These are phyloP conservation scores for Cladobotryum protrusum DNA, from an alignment of 2,329 filamentous ascomycete genomes.

Conservation along the genomic window DNA sequence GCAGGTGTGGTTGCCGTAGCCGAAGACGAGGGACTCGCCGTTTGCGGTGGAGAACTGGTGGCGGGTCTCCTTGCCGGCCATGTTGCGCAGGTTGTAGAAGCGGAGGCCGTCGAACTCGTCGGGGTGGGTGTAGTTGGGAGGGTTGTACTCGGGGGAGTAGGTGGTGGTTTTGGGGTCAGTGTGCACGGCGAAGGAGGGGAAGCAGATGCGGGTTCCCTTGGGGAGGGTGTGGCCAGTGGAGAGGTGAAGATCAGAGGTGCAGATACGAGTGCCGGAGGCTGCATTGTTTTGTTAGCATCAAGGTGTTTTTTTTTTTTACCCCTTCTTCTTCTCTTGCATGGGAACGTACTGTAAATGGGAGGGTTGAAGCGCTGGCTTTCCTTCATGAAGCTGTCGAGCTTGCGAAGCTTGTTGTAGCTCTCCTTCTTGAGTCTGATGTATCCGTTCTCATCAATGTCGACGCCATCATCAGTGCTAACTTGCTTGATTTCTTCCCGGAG, in stretches of 20 bases:
- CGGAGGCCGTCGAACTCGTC: constrained; percentile 36
- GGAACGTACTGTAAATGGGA: constrained; percentile 15
- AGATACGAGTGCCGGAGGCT: no score
- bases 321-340: background rate
- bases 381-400: constrained; percentile 19
- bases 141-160: constrained; percentile 27
- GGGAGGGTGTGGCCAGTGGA: constrained; percentile 30
- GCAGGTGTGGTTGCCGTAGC: constrained; percentile 33
- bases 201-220: constrained; percentile 25
- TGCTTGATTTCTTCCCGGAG: constrained; percentile 1
- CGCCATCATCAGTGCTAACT: background rate
- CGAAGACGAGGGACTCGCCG: constrained; percentile 33
- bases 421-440: background rate
- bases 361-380: constrained; percentile 18
- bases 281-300: no score
- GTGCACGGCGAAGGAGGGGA: no score
- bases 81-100: constrained; percentile 33
- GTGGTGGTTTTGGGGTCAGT: no score
- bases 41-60: constrained; percentile 29
- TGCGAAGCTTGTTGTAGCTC: constrained; percentile 1
- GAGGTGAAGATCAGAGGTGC: constrained; percentile 19
- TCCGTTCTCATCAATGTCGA: background rate
- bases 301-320: no score
- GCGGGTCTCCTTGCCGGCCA: constrained; percentile 22
- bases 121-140: constrained; percentile 24